Evolutionary conservation across 1,284 basidiomycete genomes (phyloP).

Genomic region (Pyrrhoderma lamaoense): DNA sequence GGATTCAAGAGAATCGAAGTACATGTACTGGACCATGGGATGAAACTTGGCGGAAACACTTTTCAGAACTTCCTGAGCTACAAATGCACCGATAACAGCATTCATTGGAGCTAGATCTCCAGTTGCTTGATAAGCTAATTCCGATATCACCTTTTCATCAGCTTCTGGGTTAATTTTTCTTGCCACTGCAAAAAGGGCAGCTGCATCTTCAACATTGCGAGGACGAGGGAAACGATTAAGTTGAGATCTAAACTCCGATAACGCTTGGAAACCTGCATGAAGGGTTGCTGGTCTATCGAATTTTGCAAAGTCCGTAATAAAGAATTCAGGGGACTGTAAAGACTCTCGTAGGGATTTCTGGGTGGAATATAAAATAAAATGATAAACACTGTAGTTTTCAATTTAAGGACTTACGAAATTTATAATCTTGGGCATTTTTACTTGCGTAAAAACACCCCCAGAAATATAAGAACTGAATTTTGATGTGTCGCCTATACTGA

Average conservation of each 20-base stretch:
- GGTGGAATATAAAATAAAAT: not conserved
- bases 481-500: slow-evolving; percentile 87
- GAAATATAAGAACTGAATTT: slow-evolving; percentile 73
- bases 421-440: slow-evolving; percentile 97
- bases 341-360: slow-evolving; percentile 95
- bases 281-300: slow-evolving; percentile 89
- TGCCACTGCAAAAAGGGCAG: slow-evolving; percentile 62
- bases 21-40: slow-evolving; percentile 92
- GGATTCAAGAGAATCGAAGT: slow-evolving; percentile 97
- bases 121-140: slow-evolving; percentile 87
- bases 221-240: slow-evolving; percentile 74
- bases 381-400: not conserved
- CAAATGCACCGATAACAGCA: slow-evolving; percentile 95
- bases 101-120: slow-evolving; percentile 92
- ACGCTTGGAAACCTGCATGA: slow-evolving; percentile 93
- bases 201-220: slow-evolving; percentile 79
- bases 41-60: slow-evolving; percentile 98
- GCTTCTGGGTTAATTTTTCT: slow-evolving; percentile 74
- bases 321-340: slow-evolving; percentile 75
- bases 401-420: slow-evolving; percentile 64
- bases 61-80: slow-evolving; percentile 97
- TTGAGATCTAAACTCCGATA: slow-evolving; percentile 74
- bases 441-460: slow-evolving; percentile 96
- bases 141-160: slow-evolving; percentile 76
- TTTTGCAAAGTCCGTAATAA: slow-evolving; percentile 97